A percentile compares a stretch with the other conserved stretches of the same genome.
phyloP scores from a whole-genome alignment of 306 rosid species.

The Hippophae gyantsensis region DNA sequence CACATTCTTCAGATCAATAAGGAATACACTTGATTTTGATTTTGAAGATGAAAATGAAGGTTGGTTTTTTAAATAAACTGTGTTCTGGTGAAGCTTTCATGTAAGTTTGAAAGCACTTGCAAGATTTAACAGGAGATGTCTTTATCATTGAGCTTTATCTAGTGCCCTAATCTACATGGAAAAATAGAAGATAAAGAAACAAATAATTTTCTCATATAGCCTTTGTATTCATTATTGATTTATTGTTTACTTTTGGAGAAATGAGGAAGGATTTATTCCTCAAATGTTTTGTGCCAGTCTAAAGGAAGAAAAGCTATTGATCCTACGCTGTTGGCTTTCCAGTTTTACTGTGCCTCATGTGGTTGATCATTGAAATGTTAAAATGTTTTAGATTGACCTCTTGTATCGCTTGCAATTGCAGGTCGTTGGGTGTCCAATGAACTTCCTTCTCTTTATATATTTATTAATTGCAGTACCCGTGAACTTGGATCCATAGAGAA shows the following conservation, averaged over 20 bases:
- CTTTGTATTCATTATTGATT: no score
- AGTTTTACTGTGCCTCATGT: constrained; percentile 1
- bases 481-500: constrained; percentile 87
- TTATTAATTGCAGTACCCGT: constrained; percentile 82
- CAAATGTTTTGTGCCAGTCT: no score
- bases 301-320: constrained; percentile 1
- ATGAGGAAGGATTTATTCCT: no score
- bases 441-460: constrained; percentile 79
- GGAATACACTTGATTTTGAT: constrained; percentile 96
- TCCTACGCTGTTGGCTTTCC: constrained; percentile 2
- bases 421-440: constrained; percentile 79
- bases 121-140: no score
- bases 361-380: not conserved
- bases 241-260: no score
- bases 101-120: not conserved
- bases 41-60: constrained; percentile 93
- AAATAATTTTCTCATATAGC: no score
- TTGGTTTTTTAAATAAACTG: constrained; percentile 23
- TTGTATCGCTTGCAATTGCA: constrained; percentile 33
- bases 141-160: no score
- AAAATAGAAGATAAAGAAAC: no score
- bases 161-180: no score
- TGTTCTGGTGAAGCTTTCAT: not conserved
- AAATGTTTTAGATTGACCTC: constrained; percentile 12
- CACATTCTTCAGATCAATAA: constrained; percentile 72